Evolutionary conservation across 2,329 filamentous ascomycete genomes (phyloP).

Genomic region (Aureobasidium sp.): DNA sequence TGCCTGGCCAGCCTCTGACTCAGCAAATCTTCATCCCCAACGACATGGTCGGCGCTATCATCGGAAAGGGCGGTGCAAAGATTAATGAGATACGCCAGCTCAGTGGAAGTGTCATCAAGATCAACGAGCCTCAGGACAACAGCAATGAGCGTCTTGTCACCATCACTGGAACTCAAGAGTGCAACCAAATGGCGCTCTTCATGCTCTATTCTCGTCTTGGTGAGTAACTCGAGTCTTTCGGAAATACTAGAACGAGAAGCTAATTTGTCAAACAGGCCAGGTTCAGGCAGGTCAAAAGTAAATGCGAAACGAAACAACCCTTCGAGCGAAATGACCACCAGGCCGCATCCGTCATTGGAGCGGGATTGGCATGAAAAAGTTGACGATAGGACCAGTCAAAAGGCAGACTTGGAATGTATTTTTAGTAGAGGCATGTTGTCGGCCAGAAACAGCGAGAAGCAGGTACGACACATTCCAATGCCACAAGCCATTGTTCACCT

Average conservation of each 20-base stretch:
- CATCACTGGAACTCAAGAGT: conserved; percentile 94
- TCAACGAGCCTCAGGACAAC: conserved; percentile 98
- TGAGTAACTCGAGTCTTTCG: conserved; percentile 40
- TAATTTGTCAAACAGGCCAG: conserved; percentile 15
- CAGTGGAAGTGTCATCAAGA: conserved; percentile 97
- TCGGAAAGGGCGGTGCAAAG: conserved; percentile 96
- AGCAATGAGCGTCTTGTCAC: conserved; percentile 97
- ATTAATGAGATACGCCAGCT: conserved; percentile 99
- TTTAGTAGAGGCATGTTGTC: conserved; percentile 10
- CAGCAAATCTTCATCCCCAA: conserved; percentile 99
- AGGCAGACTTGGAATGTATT: conserved; percentile 9
- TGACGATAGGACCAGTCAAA: background rate
- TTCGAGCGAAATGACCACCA: background rate
- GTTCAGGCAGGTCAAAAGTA: conserved; percentile 18
- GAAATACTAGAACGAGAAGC: conserved; percentile 11
- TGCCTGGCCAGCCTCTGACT: conserved; percentile 77
- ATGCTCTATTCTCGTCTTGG: conserved; percentile 98
- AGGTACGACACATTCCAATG: conserved; percentile 13
- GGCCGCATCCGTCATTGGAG: background rate
- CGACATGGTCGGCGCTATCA: conserved; percentile 98
- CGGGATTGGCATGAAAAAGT: conserved; percentile 4
- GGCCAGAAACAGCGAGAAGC: background rate
- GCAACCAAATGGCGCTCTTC: conserved; percentile 99
- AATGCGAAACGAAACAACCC: conserved; percentile 1
- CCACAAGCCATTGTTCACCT: conserved; percentile 8